phyloP scores from a whole-genome alignment of 306 rosid species.

The Crotalaria pallida region DNA sequence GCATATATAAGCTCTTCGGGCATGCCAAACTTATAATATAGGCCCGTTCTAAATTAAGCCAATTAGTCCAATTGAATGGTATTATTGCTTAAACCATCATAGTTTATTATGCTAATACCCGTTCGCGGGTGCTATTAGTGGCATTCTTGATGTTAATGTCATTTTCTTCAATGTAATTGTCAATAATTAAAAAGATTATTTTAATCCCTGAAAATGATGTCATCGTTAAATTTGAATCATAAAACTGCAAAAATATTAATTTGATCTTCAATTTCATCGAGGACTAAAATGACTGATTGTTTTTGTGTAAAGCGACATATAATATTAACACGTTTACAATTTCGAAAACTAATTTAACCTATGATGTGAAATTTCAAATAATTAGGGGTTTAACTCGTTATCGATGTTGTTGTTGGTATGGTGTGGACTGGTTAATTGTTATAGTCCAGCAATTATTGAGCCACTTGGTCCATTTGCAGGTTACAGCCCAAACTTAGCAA shows the following conservation, averaged over 20 bases:
- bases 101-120: neutral
- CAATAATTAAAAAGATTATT: too few relatives aligned
- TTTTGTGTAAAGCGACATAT: too few relatives aligned
- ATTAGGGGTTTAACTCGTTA: too few relatives aligned
- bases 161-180: neutral
- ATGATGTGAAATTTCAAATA: too few relatives aligned
- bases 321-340: too few relatives aligned
- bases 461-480: neutral
- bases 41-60: neutral
- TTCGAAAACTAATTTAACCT: too few relatives aligned
- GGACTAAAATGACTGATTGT: too few relatives aligned
- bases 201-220: too few relatives aligned
- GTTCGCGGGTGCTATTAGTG: neutral
- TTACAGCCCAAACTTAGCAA: constrained; percentile 12
- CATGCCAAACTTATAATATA: constrained; percentile 1
- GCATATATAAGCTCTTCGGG: neutral
- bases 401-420: neutral
- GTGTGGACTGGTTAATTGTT: neutral
- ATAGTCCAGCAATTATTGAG: neutral
- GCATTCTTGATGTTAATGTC: neutral
- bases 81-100: neutral
- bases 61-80: constrained; percentile 2
- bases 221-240: too few relatives aligned
- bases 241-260: too few relatives aligned
- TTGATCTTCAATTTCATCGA: too few relatives aligned